Evolutionary conservation across 2,329 filamentous ascomycete genomes (phyloP).

Genomic region (Cryphonectria parasitica): DNA sequence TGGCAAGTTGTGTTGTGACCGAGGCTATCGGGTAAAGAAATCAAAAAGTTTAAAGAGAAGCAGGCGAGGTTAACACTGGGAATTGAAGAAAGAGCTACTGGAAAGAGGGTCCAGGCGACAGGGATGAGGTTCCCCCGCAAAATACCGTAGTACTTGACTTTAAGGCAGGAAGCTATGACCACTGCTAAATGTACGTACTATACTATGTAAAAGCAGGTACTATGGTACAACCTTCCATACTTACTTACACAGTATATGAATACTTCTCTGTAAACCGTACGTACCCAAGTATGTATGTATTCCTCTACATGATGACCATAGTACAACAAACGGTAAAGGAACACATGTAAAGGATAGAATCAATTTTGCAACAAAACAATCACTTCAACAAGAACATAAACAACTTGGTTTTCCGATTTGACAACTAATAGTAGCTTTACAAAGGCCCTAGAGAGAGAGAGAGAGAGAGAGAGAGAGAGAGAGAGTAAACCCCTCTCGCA

Average conservation of each 20-base stretch:
- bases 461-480: no score
- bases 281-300: no score
- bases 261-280: no score
- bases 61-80: neutral
- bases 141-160: neutral
- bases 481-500: no score
- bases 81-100: neutral
- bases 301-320: no score
- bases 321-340: neutral
- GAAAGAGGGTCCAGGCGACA: constrained; percentile 3
- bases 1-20: neutral
- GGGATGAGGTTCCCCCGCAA: constrained; percentile 13
- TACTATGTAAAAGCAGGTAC: no score
- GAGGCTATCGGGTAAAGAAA: neutral
- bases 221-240: neutral
- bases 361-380: no score
- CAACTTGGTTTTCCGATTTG: neutral
- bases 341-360: neutral
- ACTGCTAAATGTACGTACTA: neutral
- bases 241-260: neutral
- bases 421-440: no score
- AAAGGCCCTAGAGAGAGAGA: no score
- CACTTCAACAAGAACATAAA: no score
- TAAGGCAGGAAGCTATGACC: neutral
- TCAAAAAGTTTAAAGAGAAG: neutral